phyloP scores from a whole-genome alignment of 306 rosid species.

The Quercus cerris region DNA sequence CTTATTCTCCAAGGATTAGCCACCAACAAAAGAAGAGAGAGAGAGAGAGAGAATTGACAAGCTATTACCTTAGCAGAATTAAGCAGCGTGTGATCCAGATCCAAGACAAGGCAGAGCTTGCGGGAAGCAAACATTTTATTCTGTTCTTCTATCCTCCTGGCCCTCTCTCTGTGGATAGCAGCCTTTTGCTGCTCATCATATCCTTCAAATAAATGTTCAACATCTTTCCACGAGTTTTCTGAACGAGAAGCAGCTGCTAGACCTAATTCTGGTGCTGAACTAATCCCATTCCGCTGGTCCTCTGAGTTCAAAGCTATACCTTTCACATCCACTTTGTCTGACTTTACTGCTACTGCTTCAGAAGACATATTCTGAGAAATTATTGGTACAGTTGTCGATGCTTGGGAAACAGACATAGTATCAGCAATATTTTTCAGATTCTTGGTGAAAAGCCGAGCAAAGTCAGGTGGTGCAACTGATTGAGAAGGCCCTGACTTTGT shows the following conservation, averaged over 20 bases:
- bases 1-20: neutral
- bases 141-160: constrained; percentile 90
- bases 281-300: constrained; percentile 34
- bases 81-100: constrained; percentile 96
- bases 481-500: constrained; percentile 39
- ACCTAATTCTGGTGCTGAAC: constrained; percentile 45
- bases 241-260: constrained; percentile 44
- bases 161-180: constrained; percentile 93
- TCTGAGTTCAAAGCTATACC: constrained; percentile 37
- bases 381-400: constrained; percentile 39
- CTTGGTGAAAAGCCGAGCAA: constrained; percentile 71
- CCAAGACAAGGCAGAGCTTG: constrained; percentile 95
- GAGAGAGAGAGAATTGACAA: constrained; percentile 16
- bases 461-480: constrained; percentile 53
- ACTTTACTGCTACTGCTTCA: constrained; percentile 39
- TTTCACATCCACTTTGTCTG: constrained; percentile 51
- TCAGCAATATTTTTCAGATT: constrained; percentile 87
- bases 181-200: constrained; percentile 89
- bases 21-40: neutral
- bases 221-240: constrained; percentile 74
- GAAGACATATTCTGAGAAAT: constrained; percentile 47
- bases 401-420: constrained; percentile 63
- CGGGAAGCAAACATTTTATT: constrained; percentile 86
- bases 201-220: constrained; percentile 85
- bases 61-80: constrained; percentile 94